phyloP scores from a whole-genome alignment of 2,329 filamentous ascomycete species.

The Cordyceps fumosorosea region DNA sequence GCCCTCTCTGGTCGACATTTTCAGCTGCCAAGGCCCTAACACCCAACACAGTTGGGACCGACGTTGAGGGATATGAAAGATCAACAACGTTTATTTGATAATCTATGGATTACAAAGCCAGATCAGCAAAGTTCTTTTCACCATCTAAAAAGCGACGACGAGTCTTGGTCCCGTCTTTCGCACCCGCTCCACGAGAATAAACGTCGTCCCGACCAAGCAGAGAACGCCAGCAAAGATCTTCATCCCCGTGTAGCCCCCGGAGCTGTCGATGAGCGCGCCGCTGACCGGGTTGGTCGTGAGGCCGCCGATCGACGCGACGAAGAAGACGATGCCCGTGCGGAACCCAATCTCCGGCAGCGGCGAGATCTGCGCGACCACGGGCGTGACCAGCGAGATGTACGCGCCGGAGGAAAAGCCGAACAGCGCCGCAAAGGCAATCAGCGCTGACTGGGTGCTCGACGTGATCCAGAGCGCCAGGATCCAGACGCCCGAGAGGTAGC shows the following conservation, averaged over 20 bases:
- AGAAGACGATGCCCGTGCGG: constrained; percentile 37
- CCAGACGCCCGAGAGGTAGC: constrained; percentile 28
- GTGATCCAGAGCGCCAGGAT: constrained; percentile 33
- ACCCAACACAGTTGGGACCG: neutral
- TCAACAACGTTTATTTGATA: neutral
- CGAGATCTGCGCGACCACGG: constrained; percentile 41
- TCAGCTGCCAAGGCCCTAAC: constrained; percentile 9
- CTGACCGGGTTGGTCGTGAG: constrained; percentile 52
- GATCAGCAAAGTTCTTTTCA: neutral
- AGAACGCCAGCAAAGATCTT: constrained; percentile 32
- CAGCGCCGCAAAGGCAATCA: constrained; percentile 25
- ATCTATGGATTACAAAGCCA: neutral
- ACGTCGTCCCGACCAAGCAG: constrained; percentile 24
- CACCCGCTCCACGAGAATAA: constrained; percentile 21
- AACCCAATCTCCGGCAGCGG: constrained; percentile 47
- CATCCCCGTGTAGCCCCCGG: constrained; percentile 26
- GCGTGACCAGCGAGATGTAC: constrained; percentile 25
- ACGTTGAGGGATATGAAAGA: neutral
- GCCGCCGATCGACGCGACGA: constrained; percentile 47
- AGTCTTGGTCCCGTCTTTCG: constrained; percentile 22
- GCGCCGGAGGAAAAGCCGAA: constrained; percentile 32
- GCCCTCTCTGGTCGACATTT: neutral
- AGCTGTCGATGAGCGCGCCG: constrained; percentile 34
- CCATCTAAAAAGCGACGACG: constrained; percentile 6
- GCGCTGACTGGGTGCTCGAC: constrained; percentile 19